Base-by-base conservation (phyloP, 2,329 filamentous ascomycete genomes). In the Plectosphaerella cucumerina region DNA sequence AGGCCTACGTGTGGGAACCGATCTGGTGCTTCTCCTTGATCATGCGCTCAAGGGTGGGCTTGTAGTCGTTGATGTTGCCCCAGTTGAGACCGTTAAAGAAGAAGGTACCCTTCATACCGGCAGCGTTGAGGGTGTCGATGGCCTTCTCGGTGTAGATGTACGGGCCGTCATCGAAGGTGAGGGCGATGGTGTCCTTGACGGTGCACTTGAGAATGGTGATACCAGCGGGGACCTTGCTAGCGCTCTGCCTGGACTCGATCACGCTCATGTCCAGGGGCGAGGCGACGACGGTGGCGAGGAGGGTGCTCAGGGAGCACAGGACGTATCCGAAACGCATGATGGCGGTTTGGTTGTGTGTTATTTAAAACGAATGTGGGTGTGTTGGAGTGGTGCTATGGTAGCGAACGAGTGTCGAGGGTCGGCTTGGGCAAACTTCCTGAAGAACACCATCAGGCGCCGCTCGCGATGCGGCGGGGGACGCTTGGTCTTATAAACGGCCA, bases 1-100 rank as follows among this genome's bases (percentile, higher is more conserved):
- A n/a, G n/a, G n/a, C 70, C 12, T 69, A 77, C 1, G 73, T 76
- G 56, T 78, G 75, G 50, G 69, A 71, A 39, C 66, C 75, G 39
- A 78, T 61, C 50, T 78, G 75, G 55, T 78, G 75, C n/a, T 74
- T 73, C 33, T 69, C 66, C 4, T 57, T 57, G 44, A 69, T 56
- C 69, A 77, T 76, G 18, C 70, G 65, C 56, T 73, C 67, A 26
- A 70, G 63, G 21, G 62, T 65, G 4, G 66, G 59, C 31, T 54
- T 57, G 18, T 55, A 48, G 12, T 60, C 59, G 48, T 70, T 61
- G 45, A 72, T 70, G 47, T 68, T 67, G 43, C 60, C 60, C n/a
- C 58, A 55, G 37, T 67, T 66, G 54, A 63, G 61, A 10, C 61
- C 65, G 15, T 60, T 65, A 33, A 69, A 60, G 54, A 67, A 72